These are phyloP conservation scores for Leccinum holopus DNA, from an alignment of 1,284 basidiomycete species.

Conservation along the genomic window DNA sequence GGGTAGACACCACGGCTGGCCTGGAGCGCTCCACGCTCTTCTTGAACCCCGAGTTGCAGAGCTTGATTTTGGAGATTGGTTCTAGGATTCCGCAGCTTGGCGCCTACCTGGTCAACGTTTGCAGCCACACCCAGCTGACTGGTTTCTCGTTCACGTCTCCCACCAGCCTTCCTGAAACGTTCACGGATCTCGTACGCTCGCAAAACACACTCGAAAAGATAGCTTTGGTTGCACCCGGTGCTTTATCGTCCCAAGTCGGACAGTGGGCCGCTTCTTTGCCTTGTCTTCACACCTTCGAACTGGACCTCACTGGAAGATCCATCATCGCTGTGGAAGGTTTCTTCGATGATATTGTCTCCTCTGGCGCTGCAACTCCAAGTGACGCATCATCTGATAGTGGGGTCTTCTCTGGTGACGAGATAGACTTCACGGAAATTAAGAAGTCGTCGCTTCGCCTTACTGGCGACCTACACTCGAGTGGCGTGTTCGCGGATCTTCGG, in stretches of 20 bases:
- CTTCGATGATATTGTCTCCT: conserved; percentile 66
- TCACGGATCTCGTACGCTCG: conserved; percentile 59
- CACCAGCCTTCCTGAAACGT: conserved; percentile 64
- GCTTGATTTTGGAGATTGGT: conserved; percentile 60
- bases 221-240: conserved; percentile 66
- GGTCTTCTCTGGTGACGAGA: conserved; percentile 69
- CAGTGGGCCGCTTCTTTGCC: conserved; percentile 64
- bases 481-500: conserved; percentile 56
- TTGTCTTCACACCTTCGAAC: conserved; percentile 56
- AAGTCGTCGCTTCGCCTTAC: conserved; percentile 63
- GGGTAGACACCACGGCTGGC: conserved; percentile 60
- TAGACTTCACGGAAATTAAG: conserved; percentile 68
- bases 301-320: conserved; percentile 68
- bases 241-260: conserved; percentile 63
- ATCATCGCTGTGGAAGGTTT: conserved; percentile 70
- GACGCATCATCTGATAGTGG: conserved; percentile 70
- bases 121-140: conserved; percentile 57
- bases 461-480: conserved; percentile 48
- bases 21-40: conserved; percentile 64
- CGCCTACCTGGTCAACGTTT: conserved; percentile 60
- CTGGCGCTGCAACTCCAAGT: conserved; percentile 65
- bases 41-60: conserved; percentile 58
- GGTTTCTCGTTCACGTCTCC: conserved; percentile 67
- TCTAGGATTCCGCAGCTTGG: conserved; percentile 55
- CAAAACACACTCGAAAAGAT: conserved; percentile 62